Conservation (phyloP, 2,329 filamentous ascomycete genomes). For the Colletotrichum coccodes region DNA sequence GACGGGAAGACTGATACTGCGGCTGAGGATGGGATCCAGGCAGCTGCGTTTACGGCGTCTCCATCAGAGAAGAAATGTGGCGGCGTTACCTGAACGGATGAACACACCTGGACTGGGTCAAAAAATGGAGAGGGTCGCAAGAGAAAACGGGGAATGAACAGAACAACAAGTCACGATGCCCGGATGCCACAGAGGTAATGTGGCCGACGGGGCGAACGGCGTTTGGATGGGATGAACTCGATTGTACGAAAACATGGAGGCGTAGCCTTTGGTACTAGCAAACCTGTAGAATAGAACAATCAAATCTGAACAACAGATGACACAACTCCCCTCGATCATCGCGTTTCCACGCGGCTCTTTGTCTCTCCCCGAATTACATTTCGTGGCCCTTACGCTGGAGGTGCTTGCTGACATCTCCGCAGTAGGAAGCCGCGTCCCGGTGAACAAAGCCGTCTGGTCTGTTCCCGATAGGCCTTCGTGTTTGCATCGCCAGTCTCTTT, state of each 20-base stretch:
- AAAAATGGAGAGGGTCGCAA: background rate
- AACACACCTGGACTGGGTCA: background rate
- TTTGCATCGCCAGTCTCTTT: too few relatives aligned
- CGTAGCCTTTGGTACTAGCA: background rate
- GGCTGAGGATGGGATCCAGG: too few relatives aligned
- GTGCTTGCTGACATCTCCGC: too few relatives aligned
- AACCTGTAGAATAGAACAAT: background rate
- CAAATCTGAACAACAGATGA: background rate
- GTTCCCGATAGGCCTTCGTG: too few relatives aligned
- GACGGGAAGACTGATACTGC: background rate
- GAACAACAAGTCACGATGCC: background rate
- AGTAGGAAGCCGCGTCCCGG: too few relatives aligned
- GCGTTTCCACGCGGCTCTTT: background rate
- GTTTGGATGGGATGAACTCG: background rate
- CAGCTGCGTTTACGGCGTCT: background rate
- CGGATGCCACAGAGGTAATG: background rate
- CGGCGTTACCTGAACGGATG: background rate
- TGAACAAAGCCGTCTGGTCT: too few relatives aligned
- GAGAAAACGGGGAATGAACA: background rate
- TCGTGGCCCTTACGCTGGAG: too few relatives aligned
- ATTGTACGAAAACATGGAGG: background rate
- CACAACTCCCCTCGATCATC: background rate
- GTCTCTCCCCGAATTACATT: too few relatives aligned
- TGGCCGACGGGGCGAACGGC: background rate
- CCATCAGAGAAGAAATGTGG: background rate